Conservation (phyloP, 1,139 yeast genomes). For the Sugiyamaella grinbergsii region DNA sequence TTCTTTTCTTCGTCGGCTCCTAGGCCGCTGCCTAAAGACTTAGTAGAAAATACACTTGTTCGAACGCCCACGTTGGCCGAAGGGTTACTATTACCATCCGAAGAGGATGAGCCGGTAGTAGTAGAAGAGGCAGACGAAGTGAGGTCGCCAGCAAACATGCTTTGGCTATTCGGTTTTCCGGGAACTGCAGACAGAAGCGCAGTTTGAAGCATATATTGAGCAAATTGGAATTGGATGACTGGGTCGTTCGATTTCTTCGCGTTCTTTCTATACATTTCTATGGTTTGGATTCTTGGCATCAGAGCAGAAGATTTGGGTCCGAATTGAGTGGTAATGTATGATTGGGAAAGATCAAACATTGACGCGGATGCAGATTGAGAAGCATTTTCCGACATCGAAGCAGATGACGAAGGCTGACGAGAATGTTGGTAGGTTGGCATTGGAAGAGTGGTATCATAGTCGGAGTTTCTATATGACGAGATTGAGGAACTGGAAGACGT, state of each 20-base stretch:
- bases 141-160: slow-evolving; percentile 15
- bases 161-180: slow-evolving; percentile 12
- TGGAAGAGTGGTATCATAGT: slow-evolving; percentile 3
- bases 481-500: slow-evolving; percentile 7
- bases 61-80: slow-evolving; percentile 1
- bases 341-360: slow-evolving; percentile 39
- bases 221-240: slow-evolving; percentile 80
- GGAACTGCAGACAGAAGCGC: slow-evolving; percentile 51
- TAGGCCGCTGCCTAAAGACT: slow-evolving; percentile 1
- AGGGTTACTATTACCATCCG: slow-evolving; percentile 7
- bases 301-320: slow-evolving; percentile 43
- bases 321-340: slow-evolving; percentile 39
- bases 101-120: slow-evolving; percentile 24
- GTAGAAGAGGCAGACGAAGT: slow-evolving; percentile 16
- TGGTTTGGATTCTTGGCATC: slow-evolving; percentile 79
- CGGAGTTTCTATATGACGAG: slow-evolving; percentile 3
- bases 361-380: slow-evolving; percentile 36
- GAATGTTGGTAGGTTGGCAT: slow-evolving; percentile 10
- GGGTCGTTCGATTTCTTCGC: slow-evolving; percentile 88
- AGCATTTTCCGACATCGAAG: slow-evolving; percentile 31
- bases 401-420: slow-evolving; percentile 22
- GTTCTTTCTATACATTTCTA: slow-evolving; percentile 82
- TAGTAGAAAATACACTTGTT: slow-evolving; percentile 16
- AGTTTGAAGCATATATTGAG: slow-evolving; percentile 86
- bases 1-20: slow-evolving; percentile 39